Evolutionary conservation across 345 rosid genomes (phyloP).

Genomic region (Rhodamnia argentea): DNA sequence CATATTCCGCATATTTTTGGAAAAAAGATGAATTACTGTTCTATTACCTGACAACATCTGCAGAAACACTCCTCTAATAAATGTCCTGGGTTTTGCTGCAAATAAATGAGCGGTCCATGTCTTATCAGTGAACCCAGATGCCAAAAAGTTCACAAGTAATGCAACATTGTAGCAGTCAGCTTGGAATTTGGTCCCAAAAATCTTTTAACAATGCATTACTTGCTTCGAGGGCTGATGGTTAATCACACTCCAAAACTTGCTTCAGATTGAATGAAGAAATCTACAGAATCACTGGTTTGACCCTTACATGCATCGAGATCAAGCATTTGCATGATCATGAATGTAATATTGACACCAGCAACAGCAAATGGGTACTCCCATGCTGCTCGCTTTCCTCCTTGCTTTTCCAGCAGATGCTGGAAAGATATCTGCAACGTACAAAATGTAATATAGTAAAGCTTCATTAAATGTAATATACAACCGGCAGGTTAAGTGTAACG

Average conservation of each 20-base stretch:
- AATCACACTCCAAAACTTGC: neutral
- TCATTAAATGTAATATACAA: neutral
- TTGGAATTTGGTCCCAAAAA: neutral
- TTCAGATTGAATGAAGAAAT: neutral
- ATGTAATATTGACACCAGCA: conserved; percentile 90
- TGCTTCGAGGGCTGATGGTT: neutral
- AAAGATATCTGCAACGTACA: conserved; percentile 49
- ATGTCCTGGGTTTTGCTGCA: conserved; percentile 76
- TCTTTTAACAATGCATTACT: neutral
- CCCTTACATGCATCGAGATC: conserved; percentile 80
- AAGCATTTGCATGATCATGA: conserved; percentile 98
- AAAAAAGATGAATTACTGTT: neutral
- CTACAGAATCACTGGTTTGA: neutral
- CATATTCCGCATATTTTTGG: neutral
- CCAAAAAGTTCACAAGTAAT: neutral
- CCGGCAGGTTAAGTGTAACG: neutral
- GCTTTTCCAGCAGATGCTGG: conserved; percentile 53
- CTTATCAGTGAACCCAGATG: conserved; percentile 1
- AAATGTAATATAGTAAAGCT: neutral
- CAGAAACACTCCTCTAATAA: conserved; percentile 62
- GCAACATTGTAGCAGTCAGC: neutral
- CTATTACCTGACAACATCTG: conserved; percentile 76
- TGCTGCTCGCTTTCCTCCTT: conserved; percentile 72
- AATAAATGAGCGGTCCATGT: neutral
- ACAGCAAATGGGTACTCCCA: conserved; percentile 99